A percentile compares a stretch with the other conserved stretches of the same genome.
Evolutionary conservation across 345 rosid species (phyloP).

Genomic region (Sisymbrium irio): DNA sequence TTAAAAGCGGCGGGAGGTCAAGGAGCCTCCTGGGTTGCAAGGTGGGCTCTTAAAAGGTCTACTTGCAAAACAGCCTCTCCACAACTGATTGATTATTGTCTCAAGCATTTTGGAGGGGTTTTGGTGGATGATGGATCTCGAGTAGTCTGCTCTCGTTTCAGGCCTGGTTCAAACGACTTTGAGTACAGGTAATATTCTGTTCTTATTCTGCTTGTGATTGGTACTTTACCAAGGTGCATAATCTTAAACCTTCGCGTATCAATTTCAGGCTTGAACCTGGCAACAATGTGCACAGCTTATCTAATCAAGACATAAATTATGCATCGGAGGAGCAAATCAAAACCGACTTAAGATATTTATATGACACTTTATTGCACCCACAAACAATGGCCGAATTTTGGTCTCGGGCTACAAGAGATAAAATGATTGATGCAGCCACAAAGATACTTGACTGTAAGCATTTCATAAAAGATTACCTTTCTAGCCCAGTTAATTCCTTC

Average conservation of each 20-base stretch:
- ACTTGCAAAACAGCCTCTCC: slow-evolving; percentile 50
- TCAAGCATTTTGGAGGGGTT: slow-evolving; percentile 53
- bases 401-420: slow-evolving; percentile 38
- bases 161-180: slow-evolving; percentile 41
- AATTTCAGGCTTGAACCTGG: slow-evolving; percentile 45
- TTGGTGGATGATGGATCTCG: slow-evolving; percentile 33
- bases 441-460: slow-evolving; percentile 78
- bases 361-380: slow-evolving; percentile 52
- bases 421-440: slow-evolving; percentile 43
- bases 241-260: not conserved
- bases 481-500: slow-evolving; percentile 17
- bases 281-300: slow-evolving; percentile 23
- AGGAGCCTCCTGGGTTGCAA: slow-evolving; percentile 43
- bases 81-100: slow-evolving; percentile 65
- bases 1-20: slow-evolving; percentile 38
- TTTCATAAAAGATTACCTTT: slow-evolving; percentile 54
- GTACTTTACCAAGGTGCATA: not conserved
- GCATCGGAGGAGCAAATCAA: slow-evolving; percentile 52
- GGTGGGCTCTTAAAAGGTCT: slow-evolving; percentile 60
- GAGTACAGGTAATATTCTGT: slow-evolving; percentile 54
- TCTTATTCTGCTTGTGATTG: not conserved
- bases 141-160: slow-evolving; percentile 47
- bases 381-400: slow-evolving; percentile 36
- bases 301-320: slow-evolving; percentile 23
- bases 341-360: slow-evolving; percentile 51